phyloP scores from a whole-genome alignment of 129 eudicot genomes.

The Flaveria bidentis region DNA sequence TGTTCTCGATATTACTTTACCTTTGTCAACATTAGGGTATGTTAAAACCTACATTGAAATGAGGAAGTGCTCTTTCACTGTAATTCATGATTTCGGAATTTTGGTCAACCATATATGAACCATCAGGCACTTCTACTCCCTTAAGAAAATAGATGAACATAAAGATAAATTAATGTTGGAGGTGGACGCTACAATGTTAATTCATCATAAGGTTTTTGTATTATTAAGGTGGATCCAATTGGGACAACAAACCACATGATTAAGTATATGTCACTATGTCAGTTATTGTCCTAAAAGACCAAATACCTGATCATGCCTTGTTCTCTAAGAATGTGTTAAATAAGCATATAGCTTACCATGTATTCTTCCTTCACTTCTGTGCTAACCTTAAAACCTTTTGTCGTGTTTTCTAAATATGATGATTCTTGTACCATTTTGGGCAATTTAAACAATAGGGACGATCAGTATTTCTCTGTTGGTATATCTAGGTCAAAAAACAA shows the following conservation, averaged over 20 bases:
- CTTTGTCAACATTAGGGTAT: slow-evolving; percentile 1
- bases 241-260: slow-evolving; percentile 5
- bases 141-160: not conserved
- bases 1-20: not conserved
- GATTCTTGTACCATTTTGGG: slow-evolving; percentile 3
- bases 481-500: not conserved
- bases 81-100: not conserved
- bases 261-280: not conserved
- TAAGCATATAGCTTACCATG: slow-evolving; percentile 9
- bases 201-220: slow-evolving; percentile 1
- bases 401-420: not conserved
- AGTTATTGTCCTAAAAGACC: not conserved
- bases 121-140: not conserved
- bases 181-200: not conserved
- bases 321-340: not conserved
- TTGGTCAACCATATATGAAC: not conserved
- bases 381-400: slow-evolving; percentile 12
- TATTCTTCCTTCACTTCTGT: not conserved
- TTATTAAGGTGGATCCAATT: not conserved
- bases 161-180: not conserved
- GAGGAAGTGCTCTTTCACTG: not conserved
- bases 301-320: not conserved
- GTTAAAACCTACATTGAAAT: not conserved
- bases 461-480: not conserved
- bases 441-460: not conserved